These are phyloP conservation scores for Gamsiella multidivaricata DNA, from an alignment of 192 early-diverging fungal genomes.

Conservation along the genomic window DNA sequence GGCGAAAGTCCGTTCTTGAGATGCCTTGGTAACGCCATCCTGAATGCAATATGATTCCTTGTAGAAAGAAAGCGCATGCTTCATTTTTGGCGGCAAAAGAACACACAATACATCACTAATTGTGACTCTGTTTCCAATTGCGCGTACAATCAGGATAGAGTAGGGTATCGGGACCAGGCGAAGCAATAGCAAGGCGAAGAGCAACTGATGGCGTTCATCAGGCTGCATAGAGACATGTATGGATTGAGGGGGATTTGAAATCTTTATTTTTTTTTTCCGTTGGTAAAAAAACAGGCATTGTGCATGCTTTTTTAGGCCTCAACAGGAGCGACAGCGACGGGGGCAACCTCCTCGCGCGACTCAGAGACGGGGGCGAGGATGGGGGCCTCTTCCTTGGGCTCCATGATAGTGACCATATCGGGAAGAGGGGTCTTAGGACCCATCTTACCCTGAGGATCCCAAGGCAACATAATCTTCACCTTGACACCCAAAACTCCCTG, in stretches of 20 bases:
- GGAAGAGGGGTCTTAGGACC: constrained; percentile 97
- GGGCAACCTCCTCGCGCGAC: constrained; percentile 56
- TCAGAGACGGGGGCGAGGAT: constrained; percentile 77
- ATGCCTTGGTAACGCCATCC: constrained; percentile 58
- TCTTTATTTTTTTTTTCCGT: constrained; percentile 10
- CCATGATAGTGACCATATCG: constrained; percentile 93
- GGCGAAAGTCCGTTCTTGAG: constrained; percentile 72
- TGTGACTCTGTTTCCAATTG: neutral
- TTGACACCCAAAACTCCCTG: constrained; percentile 99
- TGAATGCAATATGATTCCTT: neutral
- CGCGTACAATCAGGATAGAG: too few relatives aligned
- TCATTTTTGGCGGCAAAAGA: neutral
- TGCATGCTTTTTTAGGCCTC: constrained; percentile 47
- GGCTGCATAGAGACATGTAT: neutral
- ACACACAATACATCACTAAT: neutral
- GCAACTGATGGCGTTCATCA: neutral
- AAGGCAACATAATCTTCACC: constrained; percentile 98
- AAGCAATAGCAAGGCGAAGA: neutral
- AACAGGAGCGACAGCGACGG: constrained; percentile 48
- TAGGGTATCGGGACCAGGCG: neutral
- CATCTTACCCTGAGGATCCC: constrained; percentile 90
- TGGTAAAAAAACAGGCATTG: constrained; percentile 40
- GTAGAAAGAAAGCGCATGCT: neutral
- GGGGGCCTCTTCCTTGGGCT: constrained; percentile 88
- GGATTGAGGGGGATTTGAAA: constrained; percentile 3